These are phyloP conservation scores for Candida tetrigidarum DNA, from an alignment of 1,139 yeast species.

Conservation along the genomic window DNA sequence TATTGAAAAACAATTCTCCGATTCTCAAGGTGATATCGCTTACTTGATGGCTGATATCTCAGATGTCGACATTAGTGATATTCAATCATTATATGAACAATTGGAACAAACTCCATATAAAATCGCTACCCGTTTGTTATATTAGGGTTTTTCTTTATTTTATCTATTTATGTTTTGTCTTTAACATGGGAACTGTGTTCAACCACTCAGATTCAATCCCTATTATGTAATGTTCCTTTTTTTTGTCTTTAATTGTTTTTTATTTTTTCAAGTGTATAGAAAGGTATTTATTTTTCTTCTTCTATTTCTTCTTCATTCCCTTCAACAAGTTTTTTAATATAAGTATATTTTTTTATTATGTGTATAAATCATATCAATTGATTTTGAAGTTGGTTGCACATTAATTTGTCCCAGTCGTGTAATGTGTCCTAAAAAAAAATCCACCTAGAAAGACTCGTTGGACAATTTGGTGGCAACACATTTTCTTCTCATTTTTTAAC, in stretches of 20 bases:
- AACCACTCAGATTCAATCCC: too few species aligned
- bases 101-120: slow-evolving; percentile 90
- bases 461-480: slow-evolving; percentile 8
- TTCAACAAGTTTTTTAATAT: slow-evolving; percentile 1
- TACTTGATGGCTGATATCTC: slow-evolving; percentile 98
- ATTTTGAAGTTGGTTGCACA: not conserved
- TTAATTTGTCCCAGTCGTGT: not conserved
- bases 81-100: slow-evolving; percentile 82
- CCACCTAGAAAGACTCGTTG: not conserved
- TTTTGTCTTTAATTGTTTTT: too few species aligned
- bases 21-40: slow-evolving; percentile 95
- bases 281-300: not conserved
- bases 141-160: slow-evolving; percentile 52
- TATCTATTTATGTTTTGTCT: too few species aligned
- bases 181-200: not conserved
- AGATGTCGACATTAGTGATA: slow-evolving; percentile 80
- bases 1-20: slow-evolving; percentile 97
- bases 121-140: slow-evolving; percentile 88
- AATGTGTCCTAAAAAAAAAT: not conserved
- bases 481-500: not conserved
- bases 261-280: slow-evolving; percentile 5
- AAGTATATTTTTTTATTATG: slow-evolving; percentile 1
- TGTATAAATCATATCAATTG: too few species aligned
- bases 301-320: not conserved
- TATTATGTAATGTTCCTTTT: not conserved